Conservation (phyloP, 2,329 filamentous ascomycete species). For the Tothia fuscella region DNA sequence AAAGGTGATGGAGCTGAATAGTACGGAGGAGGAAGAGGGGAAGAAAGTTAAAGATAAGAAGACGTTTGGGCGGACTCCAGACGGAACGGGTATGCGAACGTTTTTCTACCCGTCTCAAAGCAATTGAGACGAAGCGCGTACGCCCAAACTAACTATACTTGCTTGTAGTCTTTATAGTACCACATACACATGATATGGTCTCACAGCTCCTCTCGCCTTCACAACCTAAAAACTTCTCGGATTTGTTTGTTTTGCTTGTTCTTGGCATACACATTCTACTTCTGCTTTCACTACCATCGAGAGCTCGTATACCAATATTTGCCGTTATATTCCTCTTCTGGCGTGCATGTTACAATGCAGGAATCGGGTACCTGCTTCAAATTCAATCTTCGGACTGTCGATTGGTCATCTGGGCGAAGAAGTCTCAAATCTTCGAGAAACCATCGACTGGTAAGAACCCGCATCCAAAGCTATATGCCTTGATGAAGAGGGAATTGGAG, state of each 20-base stretch:
- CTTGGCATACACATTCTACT: conserved; percentile 62
- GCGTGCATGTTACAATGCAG: conserved; percentile 83
- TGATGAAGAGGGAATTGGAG: conserved; percentile 83
- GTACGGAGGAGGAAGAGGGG: not conserved
- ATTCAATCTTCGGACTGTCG: conserved; percentile 82
- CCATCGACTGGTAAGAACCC: conserved; percentile 72
- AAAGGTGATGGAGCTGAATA: conserved; percentile 2
- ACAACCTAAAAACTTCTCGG: conserved; percentile 89
- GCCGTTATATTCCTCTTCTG: conserved; percentile 81
- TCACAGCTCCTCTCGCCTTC: conserved; percentile 90
- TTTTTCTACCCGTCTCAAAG: not conserved
- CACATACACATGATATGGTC: conserved; percentile 97
- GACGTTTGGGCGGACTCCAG: conserved; percentile 11
- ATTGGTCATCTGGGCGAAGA: conserved; percentile 76
- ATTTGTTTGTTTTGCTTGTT: conserved; percentile 66
- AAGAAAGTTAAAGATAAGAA: conserved; percentile 7
- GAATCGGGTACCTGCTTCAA: conserved; percentile 81
- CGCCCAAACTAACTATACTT: not conserved
- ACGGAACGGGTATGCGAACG: conserved; percentile 10
- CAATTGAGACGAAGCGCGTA: conserved; percentile 7
- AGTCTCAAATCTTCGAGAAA: conserved; percentile 75
- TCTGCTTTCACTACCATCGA: conserved; percentile 59
- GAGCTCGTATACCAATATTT: conserved; percentile 63
- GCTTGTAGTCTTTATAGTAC: conserved; percentile 79
- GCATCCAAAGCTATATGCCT: conserved; percentile 65